Evolutionary conservation across 139 green algal species (phyloP), one percentile per base, ranked within the genome.

Genomic region (Haematococcus lacustris): DNA sequence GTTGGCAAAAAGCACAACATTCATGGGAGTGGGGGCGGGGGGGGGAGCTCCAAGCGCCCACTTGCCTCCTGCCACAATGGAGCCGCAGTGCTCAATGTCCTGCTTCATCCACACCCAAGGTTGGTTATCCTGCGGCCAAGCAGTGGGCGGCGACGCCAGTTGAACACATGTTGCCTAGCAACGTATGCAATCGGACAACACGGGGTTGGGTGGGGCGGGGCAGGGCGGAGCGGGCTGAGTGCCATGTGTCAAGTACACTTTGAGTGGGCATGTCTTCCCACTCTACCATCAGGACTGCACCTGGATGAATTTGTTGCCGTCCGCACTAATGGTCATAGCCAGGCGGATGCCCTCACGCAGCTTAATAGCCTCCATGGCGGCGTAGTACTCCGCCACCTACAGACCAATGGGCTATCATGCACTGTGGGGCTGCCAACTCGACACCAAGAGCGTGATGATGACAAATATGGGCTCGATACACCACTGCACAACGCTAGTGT

Each of bases 301-400:
- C 78, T 93, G 87, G 61, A 96, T 70, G 81, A 95, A 96, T 68
- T 91, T 88, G 84, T 97, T 97, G 68, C 89, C 92, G 33, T 85
- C 85, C 3, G 84, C 81, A 4, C 76, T 87, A 17, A 93, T 73
- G 38, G 67, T 63, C 88, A 97, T 93, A 57, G 81, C 87, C 26
- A 91, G 51, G 3, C 70, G 69, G 60, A 92, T 84, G 77, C 79
- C 91, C 6, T 91, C 87, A 33, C 77, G 75, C 34, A 96, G 71
- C 82, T 90, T 89, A 51, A 87, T 84, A n/a, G 77, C 78, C 78
- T 96, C 91, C 86, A 96, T 85, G 2, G 80, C 78, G 5, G 77
- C 68, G 0, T 96, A 38, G 78, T 97, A 97, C 68, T 91, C 82
- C 65, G 83, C 67, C 39, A 94, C 85, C 74, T 93, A n/a, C n/a